Percentiles rank a stretch among this genome's conserved stretches.
These are phyloP conservation scores for Parathielavia hyrcaniae DNA, from an alignment of 495 filamentous ascomycete genomes.

Conservation along the genomic window DNA sequence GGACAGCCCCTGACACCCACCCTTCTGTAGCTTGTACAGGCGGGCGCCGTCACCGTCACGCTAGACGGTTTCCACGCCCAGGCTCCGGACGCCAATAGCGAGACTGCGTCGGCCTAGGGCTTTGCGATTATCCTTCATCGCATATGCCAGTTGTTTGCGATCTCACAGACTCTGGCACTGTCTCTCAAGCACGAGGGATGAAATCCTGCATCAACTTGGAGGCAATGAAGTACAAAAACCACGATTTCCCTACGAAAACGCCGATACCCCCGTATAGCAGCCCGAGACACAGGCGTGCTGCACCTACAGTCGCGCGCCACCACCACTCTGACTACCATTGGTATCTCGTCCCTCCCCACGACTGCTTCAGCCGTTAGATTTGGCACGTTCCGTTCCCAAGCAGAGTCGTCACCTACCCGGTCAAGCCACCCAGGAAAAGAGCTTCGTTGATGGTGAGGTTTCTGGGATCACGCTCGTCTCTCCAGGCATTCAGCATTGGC, in stretches of 20 bases:
- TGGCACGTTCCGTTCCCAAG: not conserved
- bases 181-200: slow-evolving; percentile 1
- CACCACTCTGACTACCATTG: not conserved
- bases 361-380: not conserved
- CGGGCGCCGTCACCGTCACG: slow-evolving; percentile 81
- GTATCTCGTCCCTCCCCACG: not conserved
- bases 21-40: slow-evolving; percentile 70
- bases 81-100: slow-evolving; percentile 19
- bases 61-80: slow-evolving; percentile 67
- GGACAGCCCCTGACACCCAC: not conserved
- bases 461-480: slow-evolving; percentile 29
- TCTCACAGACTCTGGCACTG: not conserved
- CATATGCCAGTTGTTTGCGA: not conserved
- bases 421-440: slow-evolving; percentile 13
- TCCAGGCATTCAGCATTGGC: slow-evolving; percentile 38
- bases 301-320: not conserved
- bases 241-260: not conserved
- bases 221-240: slow-evolving; percentile 12
- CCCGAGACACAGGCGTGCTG: not conserved
- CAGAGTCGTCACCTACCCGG: slow-evolving; percentile 6
- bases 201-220: slow-evolving; percentile 2
- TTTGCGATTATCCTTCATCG: not conserved
- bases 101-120: slow-evolving; percentile 16
- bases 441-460: slow-evolving; percentile 41
- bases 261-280: not conserved